Base-by-base conservation (phyloP, 176 grass and related monocot genomes). In the Aegilops sharonensis region DNA sequence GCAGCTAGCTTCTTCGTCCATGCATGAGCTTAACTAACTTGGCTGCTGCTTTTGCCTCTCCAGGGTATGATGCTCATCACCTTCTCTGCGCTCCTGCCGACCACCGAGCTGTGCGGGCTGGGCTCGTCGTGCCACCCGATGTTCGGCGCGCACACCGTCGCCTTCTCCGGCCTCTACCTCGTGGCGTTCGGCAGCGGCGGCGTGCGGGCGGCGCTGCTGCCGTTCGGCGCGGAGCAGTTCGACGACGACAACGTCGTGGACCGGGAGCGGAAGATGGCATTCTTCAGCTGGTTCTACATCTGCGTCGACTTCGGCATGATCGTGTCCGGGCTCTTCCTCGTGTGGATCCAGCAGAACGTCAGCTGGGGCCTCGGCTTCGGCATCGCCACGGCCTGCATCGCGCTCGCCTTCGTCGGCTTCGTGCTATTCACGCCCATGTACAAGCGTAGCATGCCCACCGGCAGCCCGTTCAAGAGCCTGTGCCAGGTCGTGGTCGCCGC, bases 281-380 rank as follows among this genome's bases (percentile, higher is more conserved):
- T 94, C 85, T 97, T 97, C 84, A 94, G 95, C 84, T 91, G 77
- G 86, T 94, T 89, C 86, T 97, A 97, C 80, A 67, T 97, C 43
- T 92, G 86, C 86, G 72, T 92, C 39, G 91, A 92, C 89, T 92
- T 92, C 84, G 95, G 95, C 77, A 81, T 91, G 75, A 92, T 97
- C 78, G 43, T 84, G 31, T 92, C 95, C 1, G 92, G 95, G 5
- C 83, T 87, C 32, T 69, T 92, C n/a, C 85, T 97, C 23, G 95
- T 97, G 15, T 97, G 95, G 95, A 72, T 97, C 42, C 92, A 94
- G 91, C 83, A 91, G 80, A 92, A 97, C 80, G 27, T 97, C n/a
- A 88, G 85, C 83, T 97, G 95, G 95, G 87, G 90, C 11, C 87
- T 97, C 64, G 95, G 92, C 39, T 97, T 97, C 84, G 92, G 86